These are phyloP conservation scores for Linnemannia zychae DNA, from an alignment of 192 early-diverging fungal species.

Conservation along the genomic window DNA sequence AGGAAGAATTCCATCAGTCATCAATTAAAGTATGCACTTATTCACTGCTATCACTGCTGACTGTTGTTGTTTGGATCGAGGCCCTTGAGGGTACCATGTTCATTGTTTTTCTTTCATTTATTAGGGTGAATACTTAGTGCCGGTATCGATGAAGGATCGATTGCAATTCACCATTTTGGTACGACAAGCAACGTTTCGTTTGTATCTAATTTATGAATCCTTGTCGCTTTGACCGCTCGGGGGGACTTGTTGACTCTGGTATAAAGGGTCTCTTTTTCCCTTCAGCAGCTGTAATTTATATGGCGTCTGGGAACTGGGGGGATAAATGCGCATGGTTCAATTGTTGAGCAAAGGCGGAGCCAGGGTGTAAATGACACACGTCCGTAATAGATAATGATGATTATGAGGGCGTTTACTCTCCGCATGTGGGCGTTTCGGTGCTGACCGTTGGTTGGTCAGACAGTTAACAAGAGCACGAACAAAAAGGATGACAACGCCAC, in stretches of 20 bases:
- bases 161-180: neutral
- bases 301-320: too few species aligned
- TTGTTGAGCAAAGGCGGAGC: too few species aligned
- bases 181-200: neutral
- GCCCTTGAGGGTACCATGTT: neutral
- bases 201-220: too few species aligned
- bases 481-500: neutral
- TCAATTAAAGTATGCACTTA: neutral
- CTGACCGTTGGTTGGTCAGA: neutral
- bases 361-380: too few species aligned
- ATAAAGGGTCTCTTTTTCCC: too few species aligned
- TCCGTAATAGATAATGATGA: too few species aligned
- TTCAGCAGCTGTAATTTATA: too few species aligned
- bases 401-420: too few species aligned
- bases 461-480: neutral
- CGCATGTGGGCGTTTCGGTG: neutral
- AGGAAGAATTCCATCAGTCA: neutral
- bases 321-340: too few species aligned
- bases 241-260: too few species aligned
- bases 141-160: neutral
- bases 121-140: neutral
- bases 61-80: neutral
- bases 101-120: neutral
- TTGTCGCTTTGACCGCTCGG: too few species aligned
- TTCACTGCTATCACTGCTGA: neutral